A percentile compares a stretch with the other conserved stretches of the same genome.
Evolutionary conservation across 2,329 filamentous ascomycete genomes (phyloP).

Genomic region (Pseudomassariella vexata): DNA sequence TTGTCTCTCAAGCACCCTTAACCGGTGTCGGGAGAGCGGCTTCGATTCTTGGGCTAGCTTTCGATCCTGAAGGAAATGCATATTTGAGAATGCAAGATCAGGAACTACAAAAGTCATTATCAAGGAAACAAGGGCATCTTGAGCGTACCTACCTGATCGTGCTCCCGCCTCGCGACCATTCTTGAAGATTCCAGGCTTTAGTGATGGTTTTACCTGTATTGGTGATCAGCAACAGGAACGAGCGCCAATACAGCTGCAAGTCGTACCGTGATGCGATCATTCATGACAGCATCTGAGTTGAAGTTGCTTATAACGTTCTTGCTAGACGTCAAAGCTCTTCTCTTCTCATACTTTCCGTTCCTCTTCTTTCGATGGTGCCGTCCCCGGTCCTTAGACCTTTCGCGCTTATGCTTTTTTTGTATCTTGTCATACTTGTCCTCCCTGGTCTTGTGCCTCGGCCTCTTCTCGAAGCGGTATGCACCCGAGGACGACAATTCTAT

Average conservation of each 20-base stretch:
- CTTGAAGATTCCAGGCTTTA: slow-evolving; percentile 37
- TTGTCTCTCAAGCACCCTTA: slow-evolving; percentile 19
- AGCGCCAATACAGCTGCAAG: not conserved
- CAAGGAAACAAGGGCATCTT: not conserved
- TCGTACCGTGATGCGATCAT: slow-evolving; percentile 46
- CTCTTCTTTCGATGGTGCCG: slow-evolving; percentile 10
- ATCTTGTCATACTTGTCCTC: slow-evolving; percentile 48
- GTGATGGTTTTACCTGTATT: slow-evolving; percentile 18
- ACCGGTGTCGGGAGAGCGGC: slow-evolving; percentile 13
- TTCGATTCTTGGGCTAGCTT: slow-evolving; percentile 15
- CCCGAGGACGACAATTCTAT: slow-evolving; percentile 8
- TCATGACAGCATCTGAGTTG: slow-evolving; percentile 44
- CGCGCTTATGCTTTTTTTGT: slow-evolving; percentile 17
- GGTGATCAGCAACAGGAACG: not conserved
- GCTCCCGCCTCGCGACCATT: slow-evolving; percentile 32
- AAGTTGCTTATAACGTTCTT: slow-evolving; percentile 51
- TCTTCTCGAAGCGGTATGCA: slow-evolving; percentile 36
- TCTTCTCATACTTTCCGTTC: slow-evolving; percentile 16
- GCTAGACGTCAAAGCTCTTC: slow-evolving; percentile 26
- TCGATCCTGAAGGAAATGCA: slow-evolving; percentile 34
- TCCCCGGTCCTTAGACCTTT: slow-evolving; percentile 15
- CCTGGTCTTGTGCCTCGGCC: slow-evolving; percentile 49
- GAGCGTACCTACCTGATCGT: slow-evolving; percentile 27
- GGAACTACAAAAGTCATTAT: slow-evolving; percentile 31
- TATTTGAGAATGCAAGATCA: slow-evolving; percentile 47